Base-by-base conservation (phyloP, 305 asterid genomes). In the Fraxinus ornus region DNA sequence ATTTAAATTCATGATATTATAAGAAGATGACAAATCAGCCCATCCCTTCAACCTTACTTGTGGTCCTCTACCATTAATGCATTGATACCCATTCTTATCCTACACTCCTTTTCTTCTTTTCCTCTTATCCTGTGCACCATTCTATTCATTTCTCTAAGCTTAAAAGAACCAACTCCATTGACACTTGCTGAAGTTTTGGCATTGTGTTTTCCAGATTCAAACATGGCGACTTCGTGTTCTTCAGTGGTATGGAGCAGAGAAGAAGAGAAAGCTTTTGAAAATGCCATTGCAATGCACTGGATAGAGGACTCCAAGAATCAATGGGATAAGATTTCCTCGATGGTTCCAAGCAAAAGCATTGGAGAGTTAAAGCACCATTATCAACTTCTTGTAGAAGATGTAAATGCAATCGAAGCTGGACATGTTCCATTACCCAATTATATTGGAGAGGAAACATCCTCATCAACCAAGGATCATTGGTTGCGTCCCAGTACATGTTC, bases 211-310 rank as follows among this genome's bases (percentile, higher is more conserved):
- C 15, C 71, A 41, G 26, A 64, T 10, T 19, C 32, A 74, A 76
- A 76, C 5, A 82, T 82, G 85, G 70, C 81, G 35, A 24, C 8
- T 66, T 66, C 74, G 17, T 9, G n/a, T 24, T 66, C 47, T 7
- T 28, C 84, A 41, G 82, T 60, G 64, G 85, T 78, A 55, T 91
- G 94, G 94, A 91, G 89, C 86, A 78, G 90, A 76, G 94, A 91
- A 71, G 94, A 91, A 82, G 94, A 90, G 76, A 91, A 84, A 33
- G 94, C 94, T 4, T 91, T 91, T 64, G 94, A 91, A 77, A 84
- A 87, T 77, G 92, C 86, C n/a, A 91, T 91, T 79, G 93, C 93
- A 37, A 84, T 85, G 89, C 88, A 90, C 70, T 90, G 89, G 89
- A 79, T 60, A 22, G 92, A 89, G 12, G 90, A 84, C 60, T 72